Evolutionary conservation across 257 asterid genomes (phyloP).

Genomic region (Cruciata laevipes): DNA sequence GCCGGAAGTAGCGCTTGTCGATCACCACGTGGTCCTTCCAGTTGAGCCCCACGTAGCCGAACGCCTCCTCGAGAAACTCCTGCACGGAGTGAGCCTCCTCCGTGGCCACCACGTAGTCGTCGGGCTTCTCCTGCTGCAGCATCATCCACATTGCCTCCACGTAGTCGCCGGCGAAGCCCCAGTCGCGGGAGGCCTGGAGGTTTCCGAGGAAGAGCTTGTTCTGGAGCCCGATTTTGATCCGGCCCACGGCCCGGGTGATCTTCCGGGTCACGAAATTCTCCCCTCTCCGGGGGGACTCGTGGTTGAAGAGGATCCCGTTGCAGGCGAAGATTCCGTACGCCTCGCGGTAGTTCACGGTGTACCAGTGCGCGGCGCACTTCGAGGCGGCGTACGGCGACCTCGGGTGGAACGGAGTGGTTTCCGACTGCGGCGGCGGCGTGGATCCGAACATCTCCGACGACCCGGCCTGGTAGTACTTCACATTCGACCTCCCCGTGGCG

Average conservation of each 20-base stretch:
- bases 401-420: conserved; percentile 76
- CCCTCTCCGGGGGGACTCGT: conserved; percentile 86
- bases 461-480: conserved; percentile 88
- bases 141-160: conserved; percentile 99
- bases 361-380: conserved; percentile 98
- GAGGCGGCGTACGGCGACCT: conserved; percentile 97
- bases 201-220: conserved; percentile 86
- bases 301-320: conserved; percentile 89
- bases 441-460: conserved; percentile 99
- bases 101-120: conserved; percentile 94
- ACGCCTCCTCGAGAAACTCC: conserved; percentile 70
- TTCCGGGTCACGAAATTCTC: conserved; percentile 96
- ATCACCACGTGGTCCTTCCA: conserved; percentile 93
- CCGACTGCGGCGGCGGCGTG: conserved; percentile 91
- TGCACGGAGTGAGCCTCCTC: conserved; percentile 95
- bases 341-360: conserved; percentile 94
- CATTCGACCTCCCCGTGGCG: conserved; percentile 66
- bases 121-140: conserved; percentile 95
- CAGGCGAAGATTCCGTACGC: conserved; percentile 88
- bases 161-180: conserved; percentile 97
- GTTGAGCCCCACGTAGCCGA: conserved; percentile 69
- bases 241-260: conserved; percentile 90
- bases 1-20: conserved; percentile 80
- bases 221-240: conserved; percentile 88
- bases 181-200: conserved; percentile 79